Evolutionary conservation across 495 filamentous ascomycete genomes (phyloP), one percentile per base, ranked within the genome.

Genomic region (Podospora tetraspora): DNA sequence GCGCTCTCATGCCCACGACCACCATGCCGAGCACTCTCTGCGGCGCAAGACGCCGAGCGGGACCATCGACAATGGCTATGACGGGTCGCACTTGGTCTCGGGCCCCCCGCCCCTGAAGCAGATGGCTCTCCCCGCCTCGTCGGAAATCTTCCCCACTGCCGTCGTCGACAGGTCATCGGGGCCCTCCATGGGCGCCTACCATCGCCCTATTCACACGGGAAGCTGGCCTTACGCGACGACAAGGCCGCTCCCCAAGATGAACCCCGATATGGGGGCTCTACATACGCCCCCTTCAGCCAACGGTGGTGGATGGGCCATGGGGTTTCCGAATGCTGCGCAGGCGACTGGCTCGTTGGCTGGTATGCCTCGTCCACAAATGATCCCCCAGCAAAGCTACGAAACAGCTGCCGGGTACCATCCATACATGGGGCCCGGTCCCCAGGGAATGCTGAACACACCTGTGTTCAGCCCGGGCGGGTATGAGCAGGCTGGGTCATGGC

Each of bases 41-140:
- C 86, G 95, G 69, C 87, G 95, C 61, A 99, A 99, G 76, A 98
- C 95, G 10, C 95, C 95, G 11, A 96, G 90, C 72, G 95, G 95
- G 24, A 97, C 93, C 22, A 85, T 99, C 65, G 91, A 93, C 63
- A 94, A 92, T 66, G 94, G 93, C 16, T 99, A 99, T 74, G 94
- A 98, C 85, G 94, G 92, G 12, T 92, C 91, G 29, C 92, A 95
- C 75, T 88, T 89, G 74, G 86, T 85, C 4, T 86, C 88, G 22
- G 91, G 91, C 59, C 92, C 92, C 43, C 92, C 91, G 61, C 87
- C 91, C 3, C 80, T 86, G 30, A 99, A 98, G 78, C 94, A 98
- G 75, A 91, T 98, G 75, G 81, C 97, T n/a, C 83, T 97, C 52
- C 84, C 85, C 8, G 75, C 75, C 13, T 78, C 79, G 24, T 81